Evolutionary conservation across 2,329 filamentous ascomycete genomes (phyloP).

Genomic region (Colletotrichum brevisporum): DNA sequence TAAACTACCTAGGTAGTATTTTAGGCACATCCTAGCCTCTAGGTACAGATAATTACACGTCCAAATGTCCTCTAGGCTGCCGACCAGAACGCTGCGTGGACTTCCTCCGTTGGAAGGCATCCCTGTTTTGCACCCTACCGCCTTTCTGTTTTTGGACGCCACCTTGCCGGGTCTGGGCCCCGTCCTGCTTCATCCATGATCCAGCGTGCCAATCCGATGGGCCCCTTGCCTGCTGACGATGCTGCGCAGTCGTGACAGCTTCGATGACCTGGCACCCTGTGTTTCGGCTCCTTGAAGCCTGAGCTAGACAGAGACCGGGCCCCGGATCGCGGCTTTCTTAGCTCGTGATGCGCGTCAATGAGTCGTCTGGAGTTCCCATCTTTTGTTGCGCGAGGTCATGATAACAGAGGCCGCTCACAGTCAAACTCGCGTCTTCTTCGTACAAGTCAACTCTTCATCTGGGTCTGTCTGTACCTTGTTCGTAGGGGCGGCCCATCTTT

Average conservation of each 20-base stretch:
- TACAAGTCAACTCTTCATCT: background rate
- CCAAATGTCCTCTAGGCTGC: no score
- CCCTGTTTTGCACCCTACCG: constrained; percentile 35
- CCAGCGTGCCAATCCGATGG: constrained; percentile 29
- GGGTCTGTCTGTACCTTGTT: background rate
- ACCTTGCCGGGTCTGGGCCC: constrained; percentile 19
- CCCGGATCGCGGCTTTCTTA: background rate
- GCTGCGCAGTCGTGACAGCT: constrained; percentile 19
- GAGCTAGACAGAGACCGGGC: background rate
- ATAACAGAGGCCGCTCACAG: background rate
- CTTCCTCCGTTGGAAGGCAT: constrained; percentile 17
- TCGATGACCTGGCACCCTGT: constrained; percentile 35
- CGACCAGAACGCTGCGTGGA: no score
- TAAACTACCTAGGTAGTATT: background rate
- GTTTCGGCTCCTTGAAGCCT: constrained; percentile 10
- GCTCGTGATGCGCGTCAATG: constrained; percentile 1
- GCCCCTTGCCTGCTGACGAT: constrained; percentile 26
- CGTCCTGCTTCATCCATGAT: background rate
- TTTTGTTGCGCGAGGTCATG: background rate
- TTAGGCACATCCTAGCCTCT: background rate
- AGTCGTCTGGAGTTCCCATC: background rate
- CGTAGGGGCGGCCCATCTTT: no score
- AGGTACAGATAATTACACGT: no score
- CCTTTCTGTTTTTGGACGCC: constrained; percentile 32
- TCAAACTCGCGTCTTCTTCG: background rate